Conservation (phyloP, 441 rosid species). For the Lepidium campestre region DNA sequence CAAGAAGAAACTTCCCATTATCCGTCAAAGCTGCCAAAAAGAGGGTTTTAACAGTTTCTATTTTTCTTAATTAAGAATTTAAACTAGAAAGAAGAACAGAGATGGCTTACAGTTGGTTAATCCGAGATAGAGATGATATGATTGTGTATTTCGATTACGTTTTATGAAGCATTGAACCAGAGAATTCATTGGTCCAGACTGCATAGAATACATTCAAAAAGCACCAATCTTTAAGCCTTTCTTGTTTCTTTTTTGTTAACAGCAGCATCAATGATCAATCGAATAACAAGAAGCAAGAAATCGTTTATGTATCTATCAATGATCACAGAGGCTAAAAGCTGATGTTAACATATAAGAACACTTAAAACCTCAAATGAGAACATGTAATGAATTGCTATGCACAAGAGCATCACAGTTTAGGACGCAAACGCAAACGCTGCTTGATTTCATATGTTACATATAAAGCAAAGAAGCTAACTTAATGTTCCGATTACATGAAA, state of each 20-base stretch:
- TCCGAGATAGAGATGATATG: conserved; percentile 57
- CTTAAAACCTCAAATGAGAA: neutral
- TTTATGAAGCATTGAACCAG: conserved; percentile 69
- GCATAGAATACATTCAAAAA: conserved; percentile 24
- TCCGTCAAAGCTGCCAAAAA: conserved; percentile 41
- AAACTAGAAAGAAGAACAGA: neutral
- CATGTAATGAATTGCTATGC: neutral
- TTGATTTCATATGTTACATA: neutral
- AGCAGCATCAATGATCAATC: neutral
- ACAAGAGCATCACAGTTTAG: neutral
- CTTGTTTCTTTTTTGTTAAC: neutral
- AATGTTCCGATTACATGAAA: neutral
- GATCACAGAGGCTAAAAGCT: neutral
- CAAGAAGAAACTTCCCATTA: conserved; percentile 65
- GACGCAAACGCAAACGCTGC: neutral
- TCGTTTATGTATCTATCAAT: neutral
- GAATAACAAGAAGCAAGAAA: neutral
- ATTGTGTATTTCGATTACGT: conserved; percentile 48
- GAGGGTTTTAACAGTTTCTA: neutral
- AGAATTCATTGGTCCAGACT: conserved; percentile 88
- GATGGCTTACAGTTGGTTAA: conserved; percentile 45
- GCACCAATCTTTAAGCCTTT: neutral
- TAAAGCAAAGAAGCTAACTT: conserved; percentile 11
- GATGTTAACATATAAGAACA: neutral
- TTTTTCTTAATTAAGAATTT: neutral